These are phyloP conservation scores for Glaciozyma antarctica DNA, from an alignment of 768 basidiomycete genomes.

Conservation along the genomic window DNA sequence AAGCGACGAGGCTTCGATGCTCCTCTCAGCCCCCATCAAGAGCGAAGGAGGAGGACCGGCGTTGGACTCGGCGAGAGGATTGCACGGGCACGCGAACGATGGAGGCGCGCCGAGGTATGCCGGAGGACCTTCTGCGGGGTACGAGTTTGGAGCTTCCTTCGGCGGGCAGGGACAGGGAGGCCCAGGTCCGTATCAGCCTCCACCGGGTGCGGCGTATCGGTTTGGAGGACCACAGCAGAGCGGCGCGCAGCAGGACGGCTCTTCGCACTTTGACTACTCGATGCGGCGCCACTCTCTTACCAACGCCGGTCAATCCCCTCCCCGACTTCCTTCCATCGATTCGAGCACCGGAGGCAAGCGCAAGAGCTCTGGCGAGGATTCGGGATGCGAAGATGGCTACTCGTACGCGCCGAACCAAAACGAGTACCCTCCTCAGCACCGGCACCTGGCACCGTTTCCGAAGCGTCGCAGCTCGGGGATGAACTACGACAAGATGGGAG, in stretches of 20 bases:
- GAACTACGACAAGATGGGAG: constrained; percentile 20
- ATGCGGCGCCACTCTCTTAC: constrained; percentile 62
- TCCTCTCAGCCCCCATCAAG: no score
- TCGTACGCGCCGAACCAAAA: constrained; percentile 1
- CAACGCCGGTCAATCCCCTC: not conserved
- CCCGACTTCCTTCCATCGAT: not conserved
- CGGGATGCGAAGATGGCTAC: constrained; percentile 4
- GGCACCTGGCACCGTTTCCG: constrained; percentile 2
- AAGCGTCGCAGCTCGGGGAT: constrained; percentile 17
- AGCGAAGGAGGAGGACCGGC: not conserved
- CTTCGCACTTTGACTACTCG: constrained; percentile 55
- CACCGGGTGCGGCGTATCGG: not conserved
- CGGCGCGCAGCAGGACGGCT: constrained; percentile 40
- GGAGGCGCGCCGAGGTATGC: no score
- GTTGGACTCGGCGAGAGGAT: not conserved
- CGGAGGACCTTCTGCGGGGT: not conserved
- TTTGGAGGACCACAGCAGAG: constrained; percentile 9
- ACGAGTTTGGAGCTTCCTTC: not conserved
- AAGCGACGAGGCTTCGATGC: not conserved
- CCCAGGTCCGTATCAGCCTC: not conserved
- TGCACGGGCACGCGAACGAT: not conserved
- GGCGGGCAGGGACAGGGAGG: not conserved
- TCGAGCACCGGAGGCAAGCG: constrained; percentile 19
- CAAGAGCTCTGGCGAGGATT: constrained; percentile 16
- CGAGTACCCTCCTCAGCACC: not conserved